Evolutionary conservation across 805 yeast species (phyloP).

Genomic region (Cyberlindnera mrakii): DNA sequence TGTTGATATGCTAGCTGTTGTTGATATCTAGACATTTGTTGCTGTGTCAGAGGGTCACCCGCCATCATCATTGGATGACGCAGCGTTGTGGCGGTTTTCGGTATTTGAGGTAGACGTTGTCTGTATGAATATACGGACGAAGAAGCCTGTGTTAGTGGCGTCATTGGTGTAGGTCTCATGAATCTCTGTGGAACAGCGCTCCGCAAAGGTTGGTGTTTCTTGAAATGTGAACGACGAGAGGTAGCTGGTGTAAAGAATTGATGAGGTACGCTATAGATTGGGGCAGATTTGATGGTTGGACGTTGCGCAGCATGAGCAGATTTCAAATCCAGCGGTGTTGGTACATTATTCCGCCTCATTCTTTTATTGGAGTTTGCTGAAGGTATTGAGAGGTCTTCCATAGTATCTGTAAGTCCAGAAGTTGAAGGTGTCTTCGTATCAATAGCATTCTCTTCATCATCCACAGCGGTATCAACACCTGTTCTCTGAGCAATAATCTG

Average conservation of each 20-base stretch:
- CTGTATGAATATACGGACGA: constrained; percentile 10
- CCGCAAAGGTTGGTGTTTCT: constrained; percentile 2
- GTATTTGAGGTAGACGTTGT: constrained; percentile 4
- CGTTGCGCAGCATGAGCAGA: constrained; percentile 10
- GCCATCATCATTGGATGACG: constrained; percentile 15
- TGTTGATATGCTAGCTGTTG: constrained; percentile 23
- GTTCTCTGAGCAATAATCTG: constrained; percentile 22
- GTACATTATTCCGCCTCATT: constrained; percentile 24
- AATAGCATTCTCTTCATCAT: background rate
- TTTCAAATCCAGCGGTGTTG: constrained; percentile 25
- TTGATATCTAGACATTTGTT: constrained; percentile 19
- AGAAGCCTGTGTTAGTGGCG: constrained; percentile 1
- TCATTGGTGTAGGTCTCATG: constrained; percentile 1
- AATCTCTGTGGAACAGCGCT: background rate
- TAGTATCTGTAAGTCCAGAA: constrained; percentile 12
- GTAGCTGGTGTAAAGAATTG: constrained; percentile 14
- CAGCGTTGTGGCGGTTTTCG: constrained; percentile 19
- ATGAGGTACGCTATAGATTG: constrained; percentile 18
- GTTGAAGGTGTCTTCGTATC: constrained; percentile 8
- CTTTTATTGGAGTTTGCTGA: constrained; percentile 17
- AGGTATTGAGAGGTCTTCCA: constrained; percentile 18
- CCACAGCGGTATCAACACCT: constrained; percentile 2
- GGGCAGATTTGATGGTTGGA: constrained; percentile 29
- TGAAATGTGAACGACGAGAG: constrained; percentile 10
- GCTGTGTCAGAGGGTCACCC: constrained; percentile 19